Base-by-base conservation (phyloP, 2,329 filamentous ascomycete species). In the Colletotrichum costaricense region DNA sequence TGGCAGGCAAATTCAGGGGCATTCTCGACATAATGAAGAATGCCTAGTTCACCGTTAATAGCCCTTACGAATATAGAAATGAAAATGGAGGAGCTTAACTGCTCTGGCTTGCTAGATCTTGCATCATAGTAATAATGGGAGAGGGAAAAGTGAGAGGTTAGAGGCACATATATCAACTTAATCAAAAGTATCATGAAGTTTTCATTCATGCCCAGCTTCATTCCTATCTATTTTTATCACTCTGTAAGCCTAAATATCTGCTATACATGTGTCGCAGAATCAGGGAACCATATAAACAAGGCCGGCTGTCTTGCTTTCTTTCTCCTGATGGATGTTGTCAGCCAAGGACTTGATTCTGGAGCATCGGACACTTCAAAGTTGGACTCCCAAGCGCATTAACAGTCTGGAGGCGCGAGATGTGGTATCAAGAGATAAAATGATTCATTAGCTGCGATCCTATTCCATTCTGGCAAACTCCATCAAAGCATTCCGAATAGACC, bases 1-100 rank as follows among this genome's bases (percentile, higher is more conserved):
- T 83, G 5, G 73, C 63, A 1, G 82, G 81, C 26, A 88, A 86
- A 81, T 64, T 82, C 24, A 77, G 78, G 64, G 86, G 84, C 5
- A 58, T 88, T 58, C 67, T 78, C 19, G 83, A 82, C 69, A 82
- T 88, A 38, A 65, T 88, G 67, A 81, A 81, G 76, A 87, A 88
- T 75, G 81, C 81, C 78, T 86, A 46, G 75, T 35, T 28, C 12
- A 16, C 11, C 7, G 22, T 42, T n/a, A 33, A 16, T 5, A 8
- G 12, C 6, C 4, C 14, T 35, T 22, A 33, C n/a, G 9, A 35
- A 56, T 22, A 14, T 56, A n/a, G 42, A 11, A 46, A 22, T n/a
- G 42, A 49, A 22, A n/a, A 49, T 19, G 8, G 19, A n/a, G 19
- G 19, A 19, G 38, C 14, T 19, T 8, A 11, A 19, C 4, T n/a